Evolutionary conservation across 1,139 yeast species (phyloP), one percentile per base, ranked within the genome.

Genomic region (Sugiyamaella japonica): DNA sequence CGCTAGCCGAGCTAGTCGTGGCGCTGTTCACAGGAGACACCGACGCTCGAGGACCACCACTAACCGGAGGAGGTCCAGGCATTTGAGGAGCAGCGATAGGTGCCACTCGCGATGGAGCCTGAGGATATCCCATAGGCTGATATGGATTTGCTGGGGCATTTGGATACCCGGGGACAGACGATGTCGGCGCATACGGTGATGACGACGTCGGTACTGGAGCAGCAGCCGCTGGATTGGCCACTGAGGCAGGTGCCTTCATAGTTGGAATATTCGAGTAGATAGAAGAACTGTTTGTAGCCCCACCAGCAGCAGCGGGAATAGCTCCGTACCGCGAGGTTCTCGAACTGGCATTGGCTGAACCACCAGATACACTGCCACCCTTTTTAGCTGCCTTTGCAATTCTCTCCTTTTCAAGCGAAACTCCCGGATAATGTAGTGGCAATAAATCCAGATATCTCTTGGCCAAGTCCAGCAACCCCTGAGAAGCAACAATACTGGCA

Each of bases 391-490:
- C 95, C 63, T 82, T 84, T 43, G 77, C 64, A 41, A 91, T 12
- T 65, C 98, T 84, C 61, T 89, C 95, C 70, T 84, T 86, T 65
- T 89, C 96, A 46, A 81, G 71, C 45, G 78, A 76, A 23, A 82
- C 82, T 45, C 80, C 82, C 42, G 81, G 80, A 58, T 80, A 78
- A 53, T 74, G 75, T 52, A 83, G 85, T 7, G 98, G 96, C 61
- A 91, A 76, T 58, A 86, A 76, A 52, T 78, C 77, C 64, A 91
- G 78, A 63, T 88, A 83, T 60, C 79, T 80, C 59, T 78, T 80
- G 2, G 98, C 98, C 62, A 93, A 75, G 15, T 85, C 95, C 64
- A 89, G 84, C 60, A 88, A 85, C 25, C 98, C 98, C 66, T 80
- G 83, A 39, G 91, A 84, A 3, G 96, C 86, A 56, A 91, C 84